Percentiles rank a stretch among this genome's conserved stretches.
These are phyloP conservation scores for Rhizodiscina lignyota DNA, from an alignment of 495 filamentous ascomycete genomes.

Conservation along the genomic window DNA sequence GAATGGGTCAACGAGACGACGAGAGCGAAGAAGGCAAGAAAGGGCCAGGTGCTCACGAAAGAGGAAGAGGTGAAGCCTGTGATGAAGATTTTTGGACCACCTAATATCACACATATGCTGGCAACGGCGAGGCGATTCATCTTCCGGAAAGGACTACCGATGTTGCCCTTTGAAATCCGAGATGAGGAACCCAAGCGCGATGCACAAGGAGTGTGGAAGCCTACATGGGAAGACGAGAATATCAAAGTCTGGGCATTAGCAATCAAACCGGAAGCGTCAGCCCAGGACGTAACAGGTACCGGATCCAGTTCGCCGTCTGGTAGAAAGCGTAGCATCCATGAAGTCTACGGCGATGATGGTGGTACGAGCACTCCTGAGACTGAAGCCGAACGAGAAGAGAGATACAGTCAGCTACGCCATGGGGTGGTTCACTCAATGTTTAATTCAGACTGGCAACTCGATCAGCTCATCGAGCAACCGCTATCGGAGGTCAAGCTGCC, in stretches of 20 bases:
- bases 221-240: slow-evolving; percentile 57
- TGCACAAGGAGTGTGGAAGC: slow-evolving; percentile 23
- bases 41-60: slow-evolving; percentile 8
- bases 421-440: slow-evolving; percentile 66
- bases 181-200: slow-evolving; percentile 20
- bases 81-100: slow-evolving; percentile 59
- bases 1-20: slow-evolving; percentile 12
- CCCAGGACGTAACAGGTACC: too few relatives aligned
- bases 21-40: slow-evolving; percentile 1
- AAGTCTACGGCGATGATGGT: slow-evolving; percentile 18
- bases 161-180: slow-evolving; percentile 48
- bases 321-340: slow-evolving; percentile 45
- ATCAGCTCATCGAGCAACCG: slow-evolving; percentile 45
- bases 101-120: slow-evolving; percentile 60
- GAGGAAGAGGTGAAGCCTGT: slow-evolving; percentile 13
- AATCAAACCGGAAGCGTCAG: slow-evolving; percentile 18
- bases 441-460: slow-evolving; percentile 54
- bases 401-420: slow-evolving; percentile 35
- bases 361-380: neutral
- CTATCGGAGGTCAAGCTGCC: slow-evolving; percentile 50
- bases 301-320: neutral
- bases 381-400: slow-evolving; percentile 14
- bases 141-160: slow-evolving; percentile 66
- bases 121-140: slow-evolving; percentile 75
- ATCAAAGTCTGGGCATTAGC: slow-evolving; percentile 74